Percentiles rank a stretch among this genome's conserved stretches.
phyloP scores from a whole-genome alignment of 2,329 filamentous ascomycete genomes.

The Geosmithia putterillii region DNA sequence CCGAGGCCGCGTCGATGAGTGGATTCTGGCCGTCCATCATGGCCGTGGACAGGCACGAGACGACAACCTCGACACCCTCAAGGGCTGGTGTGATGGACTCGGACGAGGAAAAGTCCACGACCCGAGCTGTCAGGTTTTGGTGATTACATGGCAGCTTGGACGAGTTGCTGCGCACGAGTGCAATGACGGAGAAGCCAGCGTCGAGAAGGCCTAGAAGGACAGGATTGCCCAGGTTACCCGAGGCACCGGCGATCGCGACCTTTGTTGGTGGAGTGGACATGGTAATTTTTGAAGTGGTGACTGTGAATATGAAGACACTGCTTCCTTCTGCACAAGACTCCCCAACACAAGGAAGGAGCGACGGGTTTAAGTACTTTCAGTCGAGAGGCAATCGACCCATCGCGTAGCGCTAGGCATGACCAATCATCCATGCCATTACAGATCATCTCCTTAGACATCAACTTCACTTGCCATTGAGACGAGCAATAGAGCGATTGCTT shows the following conservation, averaged over 20 bases:
- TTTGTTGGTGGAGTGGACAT: background rate
- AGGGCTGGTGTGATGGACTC: conserved; percentile 37
- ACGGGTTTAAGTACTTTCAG: too few species aligned
- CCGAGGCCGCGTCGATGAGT: conserved; percentile 45
- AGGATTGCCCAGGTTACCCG: conserved; percentile 1
- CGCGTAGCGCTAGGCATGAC: too few species aligned
- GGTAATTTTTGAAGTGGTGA: too few species aligned
- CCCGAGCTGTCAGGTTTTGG: background rate
- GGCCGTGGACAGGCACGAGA: conserved; percentile 22
- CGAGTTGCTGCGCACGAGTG: background rate
- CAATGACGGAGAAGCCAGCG: background rate
- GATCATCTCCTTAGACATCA: too few species aligned
- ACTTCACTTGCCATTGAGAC: too few species aligned
- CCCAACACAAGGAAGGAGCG: background rate
- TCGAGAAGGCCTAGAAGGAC: background rate
- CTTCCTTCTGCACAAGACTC: background rate
- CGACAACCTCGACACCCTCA: conserved; percentile 41
- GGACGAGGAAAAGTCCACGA: background rate
- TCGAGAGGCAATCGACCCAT: too few species aligned
- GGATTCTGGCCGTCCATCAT: conserved; percentile 25
- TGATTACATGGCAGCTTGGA: background rate
- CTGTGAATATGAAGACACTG: background rate
- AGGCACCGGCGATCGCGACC: conserved; percentile 1
- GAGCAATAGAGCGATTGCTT: too few species aligned
- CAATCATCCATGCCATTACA: too few species aligned